Base-by-base conservation (phyloP, 148 eudicot genomes). In the Heliamphora exappendiculata region DNA sequence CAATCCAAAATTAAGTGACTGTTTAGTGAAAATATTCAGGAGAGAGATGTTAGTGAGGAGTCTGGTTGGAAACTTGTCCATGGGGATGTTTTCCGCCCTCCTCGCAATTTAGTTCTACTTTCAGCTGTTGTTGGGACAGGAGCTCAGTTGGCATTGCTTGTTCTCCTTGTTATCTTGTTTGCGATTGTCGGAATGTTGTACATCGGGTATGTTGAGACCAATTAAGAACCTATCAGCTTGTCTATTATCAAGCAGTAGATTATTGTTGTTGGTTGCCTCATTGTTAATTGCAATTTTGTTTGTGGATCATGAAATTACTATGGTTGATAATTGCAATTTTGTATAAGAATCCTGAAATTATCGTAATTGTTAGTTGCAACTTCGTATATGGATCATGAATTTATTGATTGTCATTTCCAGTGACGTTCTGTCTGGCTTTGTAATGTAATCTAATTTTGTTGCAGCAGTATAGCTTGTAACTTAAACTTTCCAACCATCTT, bases 41-140 rank as follows among this genome's bases (percentile, higher is more conserved):
- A 93, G 84, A 88, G 98, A 74, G 98, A 93, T 78, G 98, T 87
- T 1, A 91, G 84, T 83, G 98, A 93, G 79, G 98, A 93, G 81
- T 93, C 98, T 78, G 98, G 98, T 80, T 84, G 98, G 91, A 88
- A 93, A 80, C 87, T 87, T 82, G 89, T 91, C 33, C 98, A 93
- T 81, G 95, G 98, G 34, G 98, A 93, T 85, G 98, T 91, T 82
- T 93, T 93, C 77, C 89, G 98, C 29, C 84, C 97, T 75, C 93
- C 98, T 76, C 85, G 84, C 67, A 81, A 44, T 82, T 78, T 94
- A 76, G 93, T 84, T 74, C 66, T 91, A 67, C 91, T 91, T 50
- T 86, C 97, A 20, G 93, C 97, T 70, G 75, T 91, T 60, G 91
- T 94, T 59, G 98, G 98, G 64, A 91, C 86, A 75, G 98, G 98